Evolutionary conservation across 805 yeast genomes (phyloP).

Genomic region (Kockiozyma suomiensis): DNA sequence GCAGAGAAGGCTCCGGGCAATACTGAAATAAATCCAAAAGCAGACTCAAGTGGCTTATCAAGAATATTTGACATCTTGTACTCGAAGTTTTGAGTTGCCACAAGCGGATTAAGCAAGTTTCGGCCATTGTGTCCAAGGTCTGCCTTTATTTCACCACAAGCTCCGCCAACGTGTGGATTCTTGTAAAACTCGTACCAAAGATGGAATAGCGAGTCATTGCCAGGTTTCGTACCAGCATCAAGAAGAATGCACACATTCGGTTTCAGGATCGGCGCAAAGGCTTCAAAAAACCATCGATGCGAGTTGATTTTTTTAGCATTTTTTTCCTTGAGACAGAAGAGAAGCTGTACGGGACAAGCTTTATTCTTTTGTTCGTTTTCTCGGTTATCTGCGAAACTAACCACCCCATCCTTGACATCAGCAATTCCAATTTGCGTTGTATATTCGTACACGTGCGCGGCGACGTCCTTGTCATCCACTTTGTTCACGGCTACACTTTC

Average conservation of each 20-base stretch:
- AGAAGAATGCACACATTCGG: conserved; percentile 61
- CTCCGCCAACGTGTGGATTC: conserved; percentile 65
- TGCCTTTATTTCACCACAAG: conserved; percentile 72
- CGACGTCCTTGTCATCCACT: conserved; percentile 78
- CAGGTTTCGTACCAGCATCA: conserved; percentile 69
- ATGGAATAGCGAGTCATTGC: conserved; percentile 57
- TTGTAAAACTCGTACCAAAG: conserved; percentile 66
- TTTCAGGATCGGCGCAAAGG: conserved; percentile 57
- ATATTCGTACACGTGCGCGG: conserved; percentile 89
- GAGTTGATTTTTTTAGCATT: conserved; percentile 68
- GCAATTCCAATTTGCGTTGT: conserved; percentile 86
- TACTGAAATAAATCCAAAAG: conserved; percentile 91
- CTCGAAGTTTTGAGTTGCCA: conserved; percentile 68
- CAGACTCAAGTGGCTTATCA: conserved; percentile 94
- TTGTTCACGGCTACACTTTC: conserved; percentile 94
- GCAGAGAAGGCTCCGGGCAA: conserved; percentile 98
- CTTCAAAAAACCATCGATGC: conserved; percentile 72
- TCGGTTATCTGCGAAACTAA: conserved; percentile 46
- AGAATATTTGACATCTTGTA: conserved; percentile 72
- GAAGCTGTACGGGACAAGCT: conserved; percentile 63
- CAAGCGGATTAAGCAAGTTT: conserved; percentile 63
- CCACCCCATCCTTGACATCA: conserved; percentile 60
- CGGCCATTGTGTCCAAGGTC: conserved; percentile 53
- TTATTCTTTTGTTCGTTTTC: conserved; percentile 46
- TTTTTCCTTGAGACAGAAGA: conserved; percentile 62